Conservation (phyloP, 495 filamentous ascomycete genomes). For the Bathelium albidoporum region DNA sequence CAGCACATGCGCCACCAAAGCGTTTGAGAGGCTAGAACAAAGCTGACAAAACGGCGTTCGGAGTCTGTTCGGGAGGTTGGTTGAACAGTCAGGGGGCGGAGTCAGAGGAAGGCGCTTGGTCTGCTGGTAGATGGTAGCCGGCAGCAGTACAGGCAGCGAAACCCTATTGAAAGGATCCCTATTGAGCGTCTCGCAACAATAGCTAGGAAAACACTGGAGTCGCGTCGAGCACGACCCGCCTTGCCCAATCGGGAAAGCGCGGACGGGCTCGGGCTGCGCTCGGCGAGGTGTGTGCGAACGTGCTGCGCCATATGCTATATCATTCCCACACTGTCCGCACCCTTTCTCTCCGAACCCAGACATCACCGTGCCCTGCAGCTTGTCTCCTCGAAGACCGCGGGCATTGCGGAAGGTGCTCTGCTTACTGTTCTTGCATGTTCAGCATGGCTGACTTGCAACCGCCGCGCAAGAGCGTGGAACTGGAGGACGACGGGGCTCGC, state of each 20-base stretch:
- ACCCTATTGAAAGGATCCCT: not conserved
- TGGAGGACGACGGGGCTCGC: conserved; percentile 70
- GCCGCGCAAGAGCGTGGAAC: conserved; percentile 40
- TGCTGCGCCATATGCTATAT: too few relatives aligned
- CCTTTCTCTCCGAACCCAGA: not conserved
- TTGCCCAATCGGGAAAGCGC: not conserved
- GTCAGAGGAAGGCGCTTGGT: not conserved
- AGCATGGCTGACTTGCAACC: conserved; percentile 20
- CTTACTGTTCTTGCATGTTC: not conserved
- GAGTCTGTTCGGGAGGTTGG: not conserved
- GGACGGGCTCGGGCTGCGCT: not conserved
- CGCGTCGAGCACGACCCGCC: not conserved
- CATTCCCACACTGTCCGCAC: too few relatives aligned
- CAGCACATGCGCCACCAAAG: not conserved
- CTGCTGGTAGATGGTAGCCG: not conserved
- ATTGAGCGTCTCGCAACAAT: not conserved
- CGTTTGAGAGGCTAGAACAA: too few relatives aligned
- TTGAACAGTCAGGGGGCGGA: not conserved
- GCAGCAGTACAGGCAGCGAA: not conserved
- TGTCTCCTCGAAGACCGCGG: not conserved
- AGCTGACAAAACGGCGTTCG: too few relatives aligned
- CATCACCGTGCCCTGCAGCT: not conserved
- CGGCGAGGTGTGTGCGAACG: not conserved
- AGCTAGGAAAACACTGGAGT: not conserved
- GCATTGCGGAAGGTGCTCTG: not conserved